Conservation (phyloP, 371 early-diverging fungal species). For the Rhizopus sp. region DNA sequence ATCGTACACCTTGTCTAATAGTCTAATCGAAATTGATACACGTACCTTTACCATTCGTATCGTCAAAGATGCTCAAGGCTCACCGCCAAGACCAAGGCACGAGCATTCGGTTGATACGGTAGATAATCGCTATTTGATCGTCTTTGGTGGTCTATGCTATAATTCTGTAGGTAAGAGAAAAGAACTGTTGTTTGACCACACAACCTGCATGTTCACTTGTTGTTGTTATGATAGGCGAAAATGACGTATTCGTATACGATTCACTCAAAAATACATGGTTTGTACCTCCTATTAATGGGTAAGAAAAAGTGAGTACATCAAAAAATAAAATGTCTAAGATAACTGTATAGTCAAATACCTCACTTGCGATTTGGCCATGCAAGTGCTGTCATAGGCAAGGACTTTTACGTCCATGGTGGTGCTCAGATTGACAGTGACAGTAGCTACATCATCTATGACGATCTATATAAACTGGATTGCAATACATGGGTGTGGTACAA, state of each 20-base stretch:
- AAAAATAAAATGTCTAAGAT: not conserved
- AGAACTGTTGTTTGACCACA: not conserved
- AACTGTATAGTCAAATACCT: conserved; percentile 19
- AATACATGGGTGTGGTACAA: conserved; percentile 34
- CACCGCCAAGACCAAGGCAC: conserved; percentile 33
- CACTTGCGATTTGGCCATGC: conserved; percentile 35
- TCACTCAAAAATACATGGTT: conserved; percentile 28
- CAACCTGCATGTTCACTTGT: not conserved
- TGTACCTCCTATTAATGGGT: conserved; percentile 36
- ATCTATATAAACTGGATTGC: conserved; percentile 33
- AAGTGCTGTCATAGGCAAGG: conserved; percentile 35
- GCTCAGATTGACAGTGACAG: conserved; percentile 36
- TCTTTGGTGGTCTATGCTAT: conserved; percentile 42
- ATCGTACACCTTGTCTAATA: conserved; percentile 28
- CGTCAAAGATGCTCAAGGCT: conserved; percentile 18
- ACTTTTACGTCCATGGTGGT: conserved; percentile 49
- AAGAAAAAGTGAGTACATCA: conserved; percentile 5
- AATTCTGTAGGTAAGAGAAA: conserved; percentile 31
- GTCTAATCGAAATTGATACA: conserved; percentile 26
- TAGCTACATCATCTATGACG: conserved; percentile 33
- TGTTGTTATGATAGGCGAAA: conserved; percentile 26
- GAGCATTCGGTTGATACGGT: conserved; percentile 35
- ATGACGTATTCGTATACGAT: conserved; percentile 38
- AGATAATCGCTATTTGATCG: conserved; percentile 25
- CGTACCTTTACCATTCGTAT: conserved; percentile 10